Evolutionary conservation across 2,329 filamentous ascomycete species (phyloP).

Genomic region (Exophiala calicioides): DNA sequence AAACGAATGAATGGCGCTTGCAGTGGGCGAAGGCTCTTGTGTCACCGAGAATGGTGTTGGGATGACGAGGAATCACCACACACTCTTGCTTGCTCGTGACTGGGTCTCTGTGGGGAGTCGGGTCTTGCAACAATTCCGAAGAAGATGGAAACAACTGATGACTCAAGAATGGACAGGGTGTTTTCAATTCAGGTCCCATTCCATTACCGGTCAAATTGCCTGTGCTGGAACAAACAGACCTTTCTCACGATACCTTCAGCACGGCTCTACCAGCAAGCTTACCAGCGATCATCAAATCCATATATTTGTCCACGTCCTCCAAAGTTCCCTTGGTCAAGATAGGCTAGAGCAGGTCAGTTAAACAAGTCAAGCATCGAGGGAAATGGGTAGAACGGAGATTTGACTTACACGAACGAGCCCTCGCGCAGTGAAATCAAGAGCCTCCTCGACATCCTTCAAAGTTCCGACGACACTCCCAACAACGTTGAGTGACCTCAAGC

Average conservation of each 20-base stretch:
- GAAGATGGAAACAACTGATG: not conserved
- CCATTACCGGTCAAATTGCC: too few species aligned
- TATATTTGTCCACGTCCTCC: slow-evolving; percentile 35
- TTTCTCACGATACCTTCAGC: slow-evolving; percentile 41
- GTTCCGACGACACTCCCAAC: slow-evolving; percentile 47
- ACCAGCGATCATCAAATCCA: slow-evolving; percentile 41
- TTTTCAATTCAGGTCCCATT: too few species aligned
- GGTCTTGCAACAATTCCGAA: too few species aligned
- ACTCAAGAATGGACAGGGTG: not conserved
- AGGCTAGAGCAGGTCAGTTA: slow-evolving; percentile 23
- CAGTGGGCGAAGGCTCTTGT: too few species aligned
- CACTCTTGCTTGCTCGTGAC: too few species aligned
- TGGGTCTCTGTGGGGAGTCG: too few species aligned
- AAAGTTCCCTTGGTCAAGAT: slow-evolving; percentile 31
- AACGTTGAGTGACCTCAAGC: slow-evolving; percentile 44
- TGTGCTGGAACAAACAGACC: too few species aligned
- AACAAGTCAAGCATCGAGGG: slow-evolving; percentile 1
- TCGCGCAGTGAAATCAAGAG: slow-evolving; percentile 47
- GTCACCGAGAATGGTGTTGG: too few species aligned
- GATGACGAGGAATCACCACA: too few species aligned
- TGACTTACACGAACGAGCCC: slow-evolving; percentile 39
- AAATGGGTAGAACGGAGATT: not conserved
- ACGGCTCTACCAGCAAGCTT: slow-evolving; percentile 45
- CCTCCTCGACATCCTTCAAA: slow-evolving; percentile 49
- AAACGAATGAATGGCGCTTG: too few species aligned